Evolutionary conservation across 1,284 basidiomycete species (phyloP).

Genomic region (Ustilago nuda): DNA sequence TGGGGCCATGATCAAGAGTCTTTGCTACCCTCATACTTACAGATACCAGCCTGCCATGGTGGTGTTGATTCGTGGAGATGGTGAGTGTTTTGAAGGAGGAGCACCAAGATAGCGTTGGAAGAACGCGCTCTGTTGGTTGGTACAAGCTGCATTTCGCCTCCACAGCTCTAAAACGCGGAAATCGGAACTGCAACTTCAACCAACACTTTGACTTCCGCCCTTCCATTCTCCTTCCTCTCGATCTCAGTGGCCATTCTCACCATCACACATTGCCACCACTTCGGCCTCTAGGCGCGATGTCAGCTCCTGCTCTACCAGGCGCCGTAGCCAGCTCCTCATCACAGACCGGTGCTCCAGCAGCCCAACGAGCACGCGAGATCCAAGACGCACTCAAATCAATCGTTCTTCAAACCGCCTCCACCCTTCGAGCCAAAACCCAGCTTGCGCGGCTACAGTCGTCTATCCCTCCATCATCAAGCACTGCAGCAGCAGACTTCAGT

Average conservation of each 20-base stretch:
- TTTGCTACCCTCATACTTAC: constrained; percentile 19
- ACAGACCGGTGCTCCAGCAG: constrained; percentile 4
- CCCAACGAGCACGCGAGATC: constrained; percentile 38
- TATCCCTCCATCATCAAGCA: constrained; percentile 6
- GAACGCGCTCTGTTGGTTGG: constrained; percentile 2
- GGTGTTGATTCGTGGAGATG: neutral
- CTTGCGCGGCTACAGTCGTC: constrained; percentile 29
- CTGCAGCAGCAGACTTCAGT: constrained; percentile 17
- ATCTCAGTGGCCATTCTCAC: neutral
- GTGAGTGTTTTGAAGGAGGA: neutral
- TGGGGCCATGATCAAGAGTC: neutral
- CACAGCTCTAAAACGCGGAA: constrained; percentile 29
- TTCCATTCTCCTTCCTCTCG: neutral
- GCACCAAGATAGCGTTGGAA: neutral
- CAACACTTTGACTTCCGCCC: neutral
- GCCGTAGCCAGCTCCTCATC: constrained; percentile 12
- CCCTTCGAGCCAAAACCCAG: constrained; percentile 42
- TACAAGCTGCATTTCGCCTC: constrained; percentile 10
- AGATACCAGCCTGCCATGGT: constrained; percentile 45
- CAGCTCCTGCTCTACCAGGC: constrained; percentile 26
- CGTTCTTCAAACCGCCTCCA: constrained; percentile 46
- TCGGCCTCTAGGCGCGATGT: constrained; percentile 10
- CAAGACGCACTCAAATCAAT: constrained; percentile 44
- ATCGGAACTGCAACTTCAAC: constrained; percentile 16
- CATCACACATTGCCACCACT: neutral